phyloP scores from a whole-genome alignment of 2,329 filamentous ascomycete species.

The Calonectria leucothoes region DNA sequence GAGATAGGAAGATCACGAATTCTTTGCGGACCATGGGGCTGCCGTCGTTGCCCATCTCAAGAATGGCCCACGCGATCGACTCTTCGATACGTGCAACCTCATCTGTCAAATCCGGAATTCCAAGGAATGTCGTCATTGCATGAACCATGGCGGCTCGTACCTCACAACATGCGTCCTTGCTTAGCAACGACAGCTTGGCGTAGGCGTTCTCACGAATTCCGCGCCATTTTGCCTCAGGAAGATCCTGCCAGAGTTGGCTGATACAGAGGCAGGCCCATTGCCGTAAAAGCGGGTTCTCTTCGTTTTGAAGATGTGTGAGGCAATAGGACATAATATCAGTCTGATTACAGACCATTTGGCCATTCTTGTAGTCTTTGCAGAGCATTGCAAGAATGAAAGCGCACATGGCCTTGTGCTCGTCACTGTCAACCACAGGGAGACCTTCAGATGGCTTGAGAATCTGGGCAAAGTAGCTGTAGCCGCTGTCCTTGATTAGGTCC shows the following conservation, averaged over 20 bases:
- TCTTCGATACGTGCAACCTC: conserved; percentile 93
- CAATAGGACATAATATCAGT: conserved; percentile 92
- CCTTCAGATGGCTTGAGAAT: conserved; percentile 88
- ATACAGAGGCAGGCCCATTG: conserved; percentile 98
- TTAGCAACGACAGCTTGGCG: conserved; percentile 81
- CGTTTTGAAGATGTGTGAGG: conserved; percentile 83
- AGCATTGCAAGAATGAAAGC: conserved; percentile 98
- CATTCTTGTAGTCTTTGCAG: conserved; percentile 93
- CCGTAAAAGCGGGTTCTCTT: conserved; percentile 86
- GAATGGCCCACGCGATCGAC: conserved; percentile 85
- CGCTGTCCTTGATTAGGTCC: conserved; percentile 95
- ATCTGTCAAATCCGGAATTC: conserved; percentile 91
- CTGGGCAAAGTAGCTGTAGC: conserved; percentile 95
- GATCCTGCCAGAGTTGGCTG: conserved; percentile 92
- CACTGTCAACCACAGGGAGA: conserved; percentile 86
- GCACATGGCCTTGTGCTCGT: conserved; percentile 98
- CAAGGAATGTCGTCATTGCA: conserved; percentile 92
- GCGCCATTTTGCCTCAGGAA: conserved; percentile 93
- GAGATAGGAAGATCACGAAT: conserved; percentile 91
- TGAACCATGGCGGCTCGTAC: conserved; percentile 94
- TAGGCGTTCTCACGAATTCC: conserved; percentile 92
- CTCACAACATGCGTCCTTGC: conserved; percentile 89
- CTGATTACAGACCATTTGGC: conserved; percentile 90
- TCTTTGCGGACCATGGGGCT: conserved; percentile 96
- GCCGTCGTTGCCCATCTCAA: conserved; percentile 93